These are phyloP conservation scores for Meredithiella fracta DNA, from an alignment of 2,329 filamentous ascomycete genomes.

Conservation along the genomic window DNA sequence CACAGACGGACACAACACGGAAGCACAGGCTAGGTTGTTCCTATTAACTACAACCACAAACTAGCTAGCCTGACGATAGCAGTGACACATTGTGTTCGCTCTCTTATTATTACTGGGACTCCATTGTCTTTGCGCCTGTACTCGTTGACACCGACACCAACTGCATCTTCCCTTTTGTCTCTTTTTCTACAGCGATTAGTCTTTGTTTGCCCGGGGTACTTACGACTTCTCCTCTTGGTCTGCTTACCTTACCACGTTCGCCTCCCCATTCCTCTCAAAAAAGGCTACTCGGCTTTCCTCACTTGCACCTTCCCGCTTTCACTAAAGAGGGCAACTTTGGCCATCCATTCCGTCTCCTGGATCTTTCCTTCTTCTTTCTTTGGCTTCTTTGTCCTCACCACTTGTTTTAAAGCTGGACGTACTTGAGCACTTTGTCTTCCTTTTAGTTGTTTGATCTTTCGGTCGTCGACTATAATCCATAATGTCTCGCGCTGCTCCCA, in stretches of 20 bases:
- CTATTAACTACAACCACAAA: too few relatives aligned
- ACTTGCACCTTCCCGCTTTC: not conserved
- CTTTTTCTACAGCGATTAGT: too few relatives aligned
- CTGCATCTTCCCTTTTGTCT: too few relatives aligned
- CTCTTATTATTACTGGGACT: not conserved
- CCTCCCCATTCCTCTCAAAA: not conserved
- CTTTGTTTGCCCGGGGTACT: too few relatives aligned
- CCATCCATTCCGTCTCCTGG: not conserved
- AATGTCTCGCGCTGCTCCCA: constrained; percentile 45
- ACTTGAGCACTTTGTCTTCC: too few relatives aligned
- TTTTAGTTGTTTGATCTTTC: constrained; percentile 2
- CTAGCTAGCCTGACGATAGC: too few relatives aligned
- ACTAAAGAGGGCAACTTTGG: not conserved
- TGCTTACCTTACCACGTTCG: not conserved
- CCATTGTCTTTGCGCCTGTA: not conserved
- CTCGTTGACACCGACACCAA: too few relatives aligned
- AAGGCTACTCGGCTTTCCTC: too few relatives aligned
- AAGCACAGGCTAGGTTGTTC: not conserved
- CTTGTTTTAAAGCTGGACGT: not conserved
- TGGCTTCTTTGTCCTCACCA: constrained; percentile 2
- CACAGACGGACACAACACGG: not conserved
- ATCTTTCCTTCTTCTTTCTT: constrained; percentile 3
- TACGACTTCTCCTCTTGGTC: too few relatives aligned
- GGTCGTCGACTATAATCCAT: constrained; percentile 13
- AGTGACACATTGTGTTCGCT: not conserved